These are phyloP conservation scores for Peronospora tabacina DNA, from an alignment of 352 stramenopile genomes.

Conservation along the genomic window DNA sequence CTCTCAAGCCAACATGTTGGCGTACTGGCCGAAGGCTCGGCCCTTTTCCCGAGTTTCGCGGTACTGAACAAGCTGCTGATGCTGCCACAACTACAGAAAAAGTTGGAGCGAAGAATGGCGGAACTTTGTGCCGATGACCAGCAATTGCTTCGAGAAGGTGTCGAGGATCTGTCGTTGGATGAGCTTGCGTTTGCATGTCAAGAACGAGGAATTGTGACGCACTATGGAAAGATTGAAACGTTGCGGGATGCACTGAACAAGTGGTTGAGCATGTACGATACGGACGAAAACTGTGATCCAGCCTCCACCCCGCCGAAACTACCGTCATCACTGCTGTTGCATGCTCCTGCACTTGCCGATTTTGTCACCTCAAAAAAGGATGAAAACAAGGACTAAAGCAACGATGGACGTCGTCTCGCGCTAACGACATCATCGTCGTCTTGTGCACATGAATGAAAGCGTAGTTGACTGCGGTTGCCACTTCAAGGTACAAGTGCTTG, in stretches of 20 bases:
- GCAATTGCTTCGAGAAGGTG: conserved; percentile 56
- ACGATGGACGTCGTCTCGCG: not conserved
- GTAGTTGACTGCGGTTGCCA: no score
- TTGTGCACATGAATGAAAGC: no score
- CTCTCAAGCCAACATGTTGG: conserved; percentile 49
- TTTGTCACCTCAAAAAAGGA: conserved; percentile 23
- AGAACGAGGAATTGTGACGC: conserved; percentile 61
- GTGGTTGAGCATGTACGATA: conserved; percentile 76
- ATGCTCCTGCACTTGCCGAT: conserved; percentile 56
- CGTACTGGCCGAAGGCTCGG: conserved; percentile 41
- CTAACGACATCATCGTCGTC: no score
- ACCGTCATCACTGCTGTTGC: conserved; percentile 57
- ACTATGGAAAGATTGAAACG: conserved; percentile 58
- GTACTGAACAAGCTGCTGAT: conserved; percentile 43
- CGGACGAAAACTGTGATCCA: conserved; percentile 33
- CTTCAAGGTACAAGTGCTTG: no score
- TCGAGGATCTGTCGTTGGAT: conserved; percentile 62
- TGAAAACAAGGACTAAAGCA: not conserved
- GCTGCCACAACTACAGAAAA: conserved; percentile 32
- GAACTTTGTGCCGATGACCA: conserved; percentile 68
- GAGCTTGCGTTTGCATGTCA: conserved; percentile 83
- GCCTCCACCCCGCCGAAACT: conserved; percentile 25
- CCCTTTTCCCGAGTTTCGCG: conserved; percentile 53
- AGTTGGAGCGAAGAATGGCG: conserved; percentile 45
- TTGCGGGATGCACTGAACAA: conserved; percentile 45